Evolutionary conservation across 2,329 filamentous ascomycete species (phyloP), one percentile per base, ranked within the genome.

Genomic region (Ophiostoma populinum): DNA sequence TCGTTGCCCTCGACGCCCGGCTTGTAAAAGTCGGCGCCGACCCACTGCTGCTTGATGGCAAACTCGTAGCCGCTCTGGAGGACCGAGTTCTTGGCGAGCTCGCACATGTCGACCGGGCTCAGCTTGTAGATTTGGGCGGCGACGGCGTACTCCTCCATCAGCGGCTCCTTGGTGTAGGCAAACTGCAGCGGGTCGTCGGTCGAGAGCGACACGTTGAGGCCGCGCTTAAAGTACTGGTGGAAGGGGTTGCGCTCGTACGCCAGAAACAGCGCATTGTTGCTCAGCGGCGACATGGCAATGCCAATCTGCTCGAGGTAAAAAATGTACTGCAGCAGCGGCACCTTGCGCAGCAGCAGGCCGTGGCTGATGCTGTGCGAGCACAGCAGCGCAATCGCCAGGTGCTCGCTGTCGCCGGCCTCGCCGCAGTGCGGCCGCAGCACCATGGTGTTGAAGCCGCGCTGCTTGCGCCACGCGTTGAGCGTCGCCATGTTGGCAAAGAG

Each of bases 121-220:
- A 98, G 71, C 58, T 95, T 95, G 61, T 95, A 98, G 40, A 98
- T 98, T 56, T 98, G 90, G 5, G 90, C 90, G 4, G 90, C 90
- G 7, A 98, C 90, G 0, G 87, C 86, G 50, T 98, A 98, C 52
- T 98, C 90, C 54, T 98, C 90, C 45, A 98, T 98, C 38, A 98
- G 59, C 1, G 90, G 90, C 55, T 98, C 90, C 49, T 95, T 98
- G 6, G 90, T 98, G 51, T 94, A 98, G 2, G 90, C 90, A 52
- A 98, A 98, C 51, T 98, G 90, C 31, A 98, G 65, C 16, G 90
- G 90, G 51, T 98, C 90, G 50, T 98, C 90, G 0, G 90, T 95
- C 2, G 87, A 95, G 5, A 98, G 62, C 2, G 87, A 95, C 6
- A 98, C 86, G 51, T 98, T 98, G 34, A 98, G 59, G 0, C 90